Base-by-base conservation (phyloP, 352 stramenopile species). In the Phytophthora niederhauseri region DNA sequence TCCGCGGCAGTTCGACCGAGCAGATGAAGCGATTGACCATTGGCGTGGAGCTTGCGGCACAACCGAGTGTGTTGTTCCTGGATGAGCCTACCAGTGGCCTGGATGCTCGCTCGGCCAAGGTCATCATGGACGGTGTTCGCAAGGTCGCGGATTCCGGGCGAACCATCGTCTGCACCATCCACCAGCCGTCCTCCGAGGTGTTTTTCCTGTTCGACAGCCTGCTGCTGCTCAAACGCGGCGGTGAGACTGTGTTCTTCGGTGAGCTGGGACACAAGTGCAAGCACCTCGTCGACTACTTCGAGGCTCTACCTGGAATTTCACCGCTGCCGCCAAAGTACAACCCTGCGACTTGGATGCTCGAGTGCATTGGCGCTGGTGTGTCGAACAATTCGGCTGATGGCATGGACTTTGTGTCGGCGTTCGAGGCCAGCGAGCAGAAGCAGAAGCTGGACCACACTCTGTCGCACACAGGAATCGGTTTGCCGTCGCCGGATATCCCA, bases 21-120 rank as follows among this genome's bases (percentile, higher is more conserved):
- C 72, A 83, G 48, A 66, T 70, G 62, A 83, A 83, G 59, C 76
- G 76, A n/a, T 60, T 83, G 51, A 83, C 76, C 43, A 90, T 97
- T 30, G 93, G 88, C 36, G 85, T 98, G 8, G 93, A 98, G 58
- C 71, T 98, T 24, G 87, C 92, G 1, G 83, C 83, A 6, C 86
- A 91, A 24, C 80, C 91, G 19, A 80, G 75, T 31, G 57, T 97
- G 8, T 62, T 97, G 15, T 96, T 97, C 68, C 56, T 86, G 46
- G 81, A 90, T 38, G 81, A 90, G 52, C 81, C 81, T 2, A 89
- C 80, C 14, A 84, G 69, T 30, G 72, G 78, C 4, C 57, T 90
- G 9, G 82, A 90, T 60, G 76, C 78, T 68, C 90, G 96, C 68
- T 82, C 75, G 3, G 92, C 92, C 9, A 83, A 94, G 51, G 68